Evolutionary conservation across 805 yeast species (phyloP), one percentile per base, ranked within the genome.

Genomic region (Saccharomycopsis sp.): DNA sequence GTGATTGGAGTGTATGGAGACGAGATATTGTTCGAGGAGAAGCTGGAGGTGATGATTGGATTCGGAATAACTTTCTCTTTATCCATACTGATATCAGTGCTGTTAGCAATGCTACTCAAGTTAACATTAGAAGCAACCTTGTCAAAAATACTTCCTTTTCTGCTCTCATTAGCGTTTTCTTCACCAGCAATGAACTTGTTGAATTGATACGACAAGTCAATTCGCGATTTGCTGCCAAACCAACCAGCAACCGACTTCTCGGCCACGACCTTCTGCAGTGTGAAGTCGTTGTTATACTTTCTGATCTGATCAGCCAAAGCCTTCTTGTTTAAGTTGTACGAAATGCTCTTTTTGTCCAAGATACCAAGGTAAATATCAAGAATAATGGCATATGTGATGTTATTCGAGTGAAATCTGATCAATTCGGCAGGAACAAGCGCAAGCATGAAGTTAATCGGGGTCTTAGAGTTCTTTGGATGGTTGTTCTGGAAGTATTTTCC

Each of bases 131-230:
- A 17, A 25, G 47, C 52, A 19, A 61, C 58, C 52, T 61, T 61
- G 25, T 61, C 63, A 47, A 61, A 61, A 3, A 56, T 52, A 47
- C 60, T 58, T 3, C 25, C 52, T 25, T 52, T 35, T 47, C 50
- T n/a, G 12, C 50, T 38, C 9, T 42, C 56, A 14, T 41, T 50
- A 15, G 57, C 61, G 38, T 42, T 54, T 19, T 61, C 63, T 44
- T 61, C 63, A 12, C 63, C 63, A 5, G 63, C 62, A 50, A 61
- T 58, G 29, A 61, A 58, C 49, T 61, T 61, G 22, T 61, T 61
- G 22, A 61, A 61, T 41, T 56, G 58, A 24, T 58, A 58, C 12
- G 57, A 54, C 14, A 61, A 54, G 49, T 58, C 60, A 42, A 59
- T 59, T 23, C 56, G 53, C 22, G 63, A 56, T 41, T 54, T 58